These are phyloP conservation scores for Phycomyces blakesleeanus DNA, from an alignment of 192 early-diverging fungal genomes.

Conservation along the genomic window DNA sequence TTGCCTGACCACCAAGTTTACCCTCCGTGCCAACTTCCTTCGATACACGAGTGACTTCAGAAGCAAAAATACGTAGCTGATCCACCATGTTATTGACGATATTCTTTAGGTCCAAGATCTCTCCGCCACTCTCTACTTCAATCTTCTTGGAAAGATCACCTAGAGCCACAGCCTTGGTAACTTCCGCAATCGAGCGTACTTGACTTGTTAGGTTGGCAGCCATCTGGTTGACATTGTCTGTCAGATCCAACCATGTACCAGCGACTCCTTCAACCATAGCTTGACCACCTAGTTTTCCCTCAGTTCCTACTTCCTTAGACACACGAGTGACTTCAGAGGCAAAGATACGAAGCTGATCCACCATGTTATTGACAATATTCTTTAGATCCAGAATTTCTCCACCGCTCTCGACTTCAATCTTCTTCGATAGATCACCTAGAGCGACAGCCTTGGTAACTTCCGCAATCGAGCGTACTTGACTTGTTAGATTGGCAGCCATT, in stretches of 20 bases:
- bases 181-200: constrained; percentile 57
- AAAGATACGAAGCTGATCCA: constrained; percentile 51
- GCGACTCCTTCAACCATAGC: constrained; percentile 50
- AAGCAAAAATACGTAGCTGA: constrained; percentile 42
- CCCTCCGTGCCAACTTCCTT: constrained; percentile 58
- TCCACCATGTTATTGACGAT: constrained; percentile 60
- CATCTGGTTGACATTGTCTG: constrained; percentile 64
- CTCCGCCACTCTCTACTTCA: constrained; percentile 48
- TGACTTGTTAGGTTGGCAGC: constrained; percentile 56
- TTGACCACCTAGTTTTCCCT: constrained; percentile 57
- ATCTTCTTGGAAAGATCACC: constrained; percentile 55
- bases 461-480: constrained; percentile 66
- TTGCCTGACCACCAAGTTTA: constrained; percentile 52
- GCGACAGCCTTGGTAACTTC: constrained; percentile 56
- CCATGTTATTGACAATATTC: constrained; percentile 82
- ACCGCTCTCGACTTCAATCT: constrained; percentile 58
- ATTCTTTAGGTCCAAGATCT: constrained; percentile 50
- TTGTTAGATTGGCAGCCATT: constrained; percentile 58
- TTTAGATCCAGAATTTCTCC: constrained; percentile 72
- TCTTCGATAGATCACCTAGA: constrained; percentile 50
- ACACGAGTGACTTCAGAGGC: constrained; percentile 61
- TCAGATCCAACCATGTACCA: constrained; percentile 63
- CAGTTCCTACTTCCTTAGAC: constrained; percentile 57
- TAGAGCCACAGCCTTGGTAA: constrained; percentile 58
- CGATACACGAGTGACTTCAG: constrained; percentile 50